Evolutionary conservation across 768 basidiomycete species (phyloP).

Genomic region (Suillus sp.): DNA sequence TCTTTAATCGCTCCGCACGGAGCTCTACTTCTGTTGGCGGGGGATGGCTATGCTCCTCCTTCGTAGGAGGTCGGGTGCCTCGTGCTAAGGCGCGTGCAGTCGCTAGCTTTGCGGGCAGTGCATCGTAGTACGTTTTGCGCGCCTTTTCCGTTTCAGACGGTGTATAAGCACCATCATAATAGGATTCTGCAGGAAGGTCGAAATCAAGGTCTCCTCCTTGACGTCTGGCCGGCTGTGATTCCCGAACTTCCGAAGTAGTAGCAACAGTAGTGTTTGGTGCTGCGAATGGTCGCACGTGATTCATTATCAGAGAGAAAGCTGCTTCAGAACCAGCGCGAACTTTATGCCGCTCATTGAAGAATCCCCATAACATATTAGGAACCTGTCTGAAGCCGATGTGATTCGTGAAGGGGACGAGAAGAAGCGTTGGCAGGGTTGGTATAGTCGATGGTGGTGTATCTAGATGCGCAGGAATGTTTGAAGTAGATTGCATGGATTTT

Average conservation of each 20-base stretch:
- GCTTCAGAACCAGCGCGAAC: constrained; percentile 82
- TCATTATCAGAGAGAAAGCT: constrained; percentile 72
- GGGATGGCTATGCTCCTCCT: constrained; percentile 75
- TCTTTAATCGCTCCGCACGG: constrained; percentile 83
- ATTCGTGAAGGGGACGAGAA: constrained; percentile 74
- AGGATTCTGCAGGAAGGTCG: constrained; percentile 62
- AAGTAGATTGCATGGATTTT: constrained; percentile 23
- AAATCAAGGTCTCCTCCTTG: constrained; percentile 73
- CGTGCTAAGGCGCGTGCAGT: constrained; percentile 75
- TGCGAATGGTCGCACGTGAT: constrained; percentile 60
- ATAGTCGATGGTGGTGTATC: constrained; percentile 56
- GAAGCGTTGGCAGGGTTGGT: constrained; percentile 76
- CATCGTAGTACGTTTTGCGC: constrained; percentile 75
- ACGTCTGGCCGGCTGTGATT: background rate
- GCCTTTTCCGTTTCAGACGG: constrained; percentile 64
- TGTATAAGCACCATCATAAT: constrained; percentile 67
- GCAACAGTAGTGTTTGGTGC: constrained; percentile 30
- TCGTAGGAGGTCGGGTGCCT: constrained; percentile 80
- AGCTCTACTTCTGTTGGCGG: constrained; percentile 89
- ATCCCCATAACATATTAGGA: constrained; percentile 88
- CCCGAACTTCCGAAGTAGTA: constrained; percentile 21
- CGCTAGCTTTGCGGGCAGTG: constrained; percentile 63
- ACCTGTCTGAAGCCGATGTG: constrained; percentile 82
- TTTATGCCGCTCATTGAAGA: constrained; percentile 86
- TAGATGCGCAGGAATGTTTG: constrained; percentile 31